Evolutionary conservation across 495 filamentous ascomycete genomes (phyloP), one percentile per base, ranked within the genome.

Genomic region (Penicillium canariense): DNA sequence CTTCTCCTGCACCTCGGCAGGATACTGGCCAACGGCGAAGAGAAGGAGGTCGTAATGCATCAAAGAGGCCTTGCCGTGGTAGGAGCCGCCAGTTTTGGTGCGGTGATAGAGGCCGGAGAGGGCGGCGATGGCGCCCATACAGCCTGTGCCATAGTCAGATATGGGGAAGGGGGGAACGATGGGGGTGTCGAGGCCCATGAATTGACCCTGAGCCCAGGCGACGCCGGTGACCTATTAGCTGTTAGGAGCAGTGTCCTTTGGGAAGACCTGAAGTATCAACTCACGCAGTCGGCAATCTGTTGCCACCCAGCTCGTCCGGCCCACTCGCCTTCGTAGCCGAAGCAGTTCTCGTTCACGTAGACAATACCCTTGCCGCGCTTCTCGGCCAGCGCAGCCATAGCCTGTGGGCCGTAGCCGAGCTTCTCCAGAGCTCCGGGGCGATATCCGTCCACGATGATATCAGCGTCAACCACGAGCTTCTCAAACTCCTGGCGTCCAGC

Each of bases 151-250:
- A 67, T 93, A 91, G 70, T 91, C 88, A 32, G 84, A 88, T 74
- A 89, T 90, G 20, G 88, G 89, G 68, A 90, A 91, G 0, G 87
- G 87, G 43, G 88, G 88, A 0, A 90, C 82, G n/a, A 90, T 81
- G 3, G 88, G 87, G 56, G 84, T 83, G 10, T 78, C 61, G 9
- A 83, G 70, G 10, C 86, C 85, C 86, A 91, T 90, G 68, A 84
- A 86, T 39, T 79, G 53, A 9, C 87, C 87, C 67, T 90, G 88
- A 4, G 82, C 83, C 86, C 86, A 90, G 5, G 87, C 87, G 6
- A 89, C 74, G 14, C 87, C 85, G 17, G 77, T 83, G 2, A 82
- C 79, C 71, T 80, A 62, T 48, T 35, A 6, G 8, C 9, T 31
- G 59, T 62, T 43, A 47, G 68, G 58, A 60, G 73, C 69, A 47